Conservation (phyloP, 2,329 filamentous ascomycete genomes). For the Acarospora socialis region DNA sequence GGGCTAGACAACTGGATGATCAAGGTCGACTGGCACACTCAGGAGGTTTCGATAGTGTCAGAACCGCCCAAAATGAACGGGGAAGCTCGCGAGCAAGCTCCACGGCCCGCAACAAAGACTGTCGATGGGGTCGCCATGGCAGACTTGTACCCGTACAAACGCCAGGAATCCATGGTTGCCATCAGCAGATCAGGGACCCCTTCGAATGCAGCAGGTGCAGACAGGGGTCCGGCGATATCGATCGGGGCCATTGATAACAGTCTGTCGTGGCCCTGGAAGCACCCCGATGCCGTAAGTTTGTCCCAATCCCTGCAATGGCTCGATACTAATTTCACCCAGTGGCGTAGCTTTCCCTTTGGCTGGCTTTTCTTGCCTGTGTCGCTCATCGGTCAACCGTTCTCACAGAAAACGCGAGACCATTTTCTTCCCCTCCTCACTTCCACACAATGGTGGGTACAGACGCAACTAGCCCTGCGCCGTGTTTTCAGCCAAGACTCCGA, state of each 20-base stretch:
- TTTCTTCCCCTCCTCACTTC: constrained; percentile 94
- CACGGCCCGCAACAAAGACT: constrained; percentile 47
- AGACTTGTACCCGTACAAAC: constrained; percentile 52
- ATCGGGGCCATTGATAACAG: constrained; percentile 97
- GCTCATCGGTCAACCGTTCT: constrained; percentile 90
- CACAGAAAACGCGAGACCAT: constrained; percentile 81
- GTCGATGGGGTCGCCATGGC: constrained; percentile 23
- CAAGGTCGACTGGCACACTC: constrained; percentile 73
- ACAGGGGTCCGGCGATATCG: constrained; percentile 45
- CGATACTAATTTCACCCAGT: constrained; percentile 29
- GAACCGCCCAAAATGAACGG: constrained; percentile 60
- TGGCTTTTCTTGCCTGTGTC: constrained; percentile 97
- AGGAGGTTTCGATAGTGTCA: constrained; percentile 72
- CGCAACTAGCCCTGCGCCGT: constrained; percentile 67
- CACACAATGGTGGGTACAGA: constrained; percentile 93
- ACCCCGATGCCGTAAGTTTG: constrained; percentile 64
- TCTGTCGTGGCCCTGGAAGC: constrained; percentile 97
- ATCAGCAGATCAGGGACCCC: constrained; percentile 43
- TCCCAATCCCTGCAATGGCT: neutral
- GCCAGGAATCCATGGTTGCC: constrained; percentile 74
- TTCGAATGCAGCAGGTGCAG: constrained; percentile 28
- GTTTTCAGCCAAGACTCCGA: constrained; percentile 88
- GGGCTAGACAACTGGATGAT: constrained; percentile 99
- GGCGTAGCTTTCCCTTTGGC: constrained; percentile 86
- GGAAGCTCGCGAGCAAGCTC: constrained; percentile 34